phyloP scores from a whole-genome alignment of 345 rosid species.

The Capsella bursapastoris region DNA sequence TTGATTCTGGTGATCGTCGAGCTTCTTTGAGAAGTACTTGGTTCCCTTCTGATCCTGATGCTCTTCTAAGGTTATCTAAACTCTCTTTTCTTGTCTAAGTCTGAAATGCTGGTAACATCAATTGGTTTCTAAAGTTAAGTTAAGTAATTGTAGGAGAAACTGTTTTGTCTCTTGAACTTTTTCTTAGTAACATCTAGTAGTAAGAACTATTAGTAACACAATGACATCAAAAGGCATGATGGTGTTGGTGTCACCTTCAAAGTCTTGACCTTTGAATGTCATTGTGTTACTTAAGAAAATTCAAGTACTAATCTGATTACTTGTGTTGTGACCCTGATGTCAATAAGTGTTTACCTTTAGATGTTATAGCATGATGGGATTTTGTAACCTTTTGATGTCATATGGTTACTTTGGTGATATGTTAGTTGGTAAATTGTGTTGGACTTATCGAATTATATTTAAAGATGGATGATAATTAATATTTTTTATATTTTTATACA shows the following conservation, averaged over 20 bases:
- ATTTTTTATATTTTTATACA: too few species aligned
- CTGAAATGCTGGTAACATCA: not conserved
- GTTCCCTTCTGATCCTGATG: conserved; percentile 78
- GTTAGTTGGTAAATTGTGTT: not conserved
- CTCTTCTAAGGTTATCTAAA: conserved; percentile 61
- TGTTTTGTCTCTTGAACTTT: not conserved
- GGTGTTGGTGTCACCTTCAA: not conserved
- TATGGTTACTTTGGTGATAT: not conserved
- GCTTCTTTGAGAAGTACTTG: conserved; percentile 65
- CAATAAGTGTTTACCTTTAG: not conserved
- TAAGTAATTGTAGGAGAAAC: not conserved
- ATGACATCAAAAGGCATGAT: not conserved
- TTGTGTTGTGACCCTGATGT: not conserved
- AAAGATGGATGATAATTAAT: too few species aligned
- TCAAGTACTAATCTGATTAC: too few species aligned
- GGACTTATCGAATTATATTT: not conserved
- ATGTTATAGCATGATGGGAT: not conserved
- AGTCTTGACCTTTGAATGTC: not conserved
- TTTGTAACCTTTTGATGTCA: not conserved
- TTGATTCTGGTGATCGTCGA: conserved; percentile 61
- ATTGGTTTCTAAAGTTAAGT: not conserved
- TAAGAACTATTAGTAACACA: too few species aligned
- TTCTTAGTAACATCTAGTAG: not conserved
- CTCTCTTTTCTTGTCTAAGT: not conserved
- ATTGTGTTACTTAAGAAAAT: not conserved